These are phyloP conservation scores for Tetrastigma voinierianum DNA, from an alignment of 164 flowering plant genomes.

Conservation along the genomic window DNA sequence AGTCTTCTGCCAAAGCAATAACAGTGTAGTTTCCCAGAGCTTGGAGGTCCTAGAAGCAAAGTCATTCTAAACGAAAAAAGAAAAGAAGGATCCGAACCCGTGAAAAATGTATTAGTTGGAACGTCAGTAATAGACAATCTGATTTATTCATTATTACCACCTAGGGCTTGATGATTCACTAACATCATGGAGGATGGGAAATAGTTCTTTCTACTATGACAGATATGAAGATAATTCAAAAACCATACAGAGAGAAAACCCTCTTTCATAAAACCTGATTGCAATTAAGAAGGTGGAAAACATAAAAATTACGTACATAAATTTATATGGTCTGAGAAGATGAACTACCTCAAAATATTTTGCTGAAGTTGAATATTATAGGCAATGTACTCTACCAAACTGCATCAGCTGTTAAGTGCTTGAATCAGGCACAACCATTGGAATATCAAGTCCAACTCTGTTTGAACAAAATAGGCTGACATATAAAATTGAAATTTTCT, in stretches of 20 bases:
- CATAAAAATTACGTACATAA: not conserved
- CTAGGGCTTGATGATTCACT: conserved; percentile 64
- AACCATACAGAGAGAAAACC: conserved; percentile 12
- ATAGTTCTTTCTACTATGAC: conserved; percentile 52
- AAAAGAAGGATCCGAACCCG: conserved; percentile 5
- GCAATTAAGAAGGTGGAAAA: not conserved
- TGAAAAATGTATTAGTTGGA: not conserved
- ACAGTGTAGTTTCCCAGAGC: conserved; percentile 65
- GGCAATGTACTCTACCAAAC: conserved; percentile 65
- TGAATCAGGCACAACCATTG: conserved; percentile 46
- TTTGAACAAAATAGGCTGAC: not conserved
- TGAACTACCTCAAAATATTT: conserved; percentile 54
- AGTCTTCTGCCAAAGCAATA: conserved; percentile 54
- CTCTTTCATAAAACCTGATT: not conserved
- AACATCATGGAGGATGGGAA: conserved; percentile 52
- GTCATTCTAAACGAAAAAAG: conserved; percentile 70
- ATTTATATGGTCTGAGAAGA: not conserved
- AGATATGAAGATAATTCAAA: conserved; percentile 41
- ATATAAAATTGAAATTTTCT: too few relatives aligned
- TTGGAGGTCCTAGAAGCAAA: conserved; percentile 65
- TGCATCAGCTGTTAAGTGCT: conserved; percentile 44
- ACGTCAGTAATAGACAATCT: too few relatives aligned
- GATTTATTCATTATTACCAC: conserved; percentile 14
- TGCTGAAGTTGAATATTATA: conserved; percentile 42
- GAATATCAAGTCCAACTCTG: conserved; percentile 34